phyloP scores from a whole-genome alignment of 1,284 basidiomycete species.

The Fistulina hepatica region DNA sequence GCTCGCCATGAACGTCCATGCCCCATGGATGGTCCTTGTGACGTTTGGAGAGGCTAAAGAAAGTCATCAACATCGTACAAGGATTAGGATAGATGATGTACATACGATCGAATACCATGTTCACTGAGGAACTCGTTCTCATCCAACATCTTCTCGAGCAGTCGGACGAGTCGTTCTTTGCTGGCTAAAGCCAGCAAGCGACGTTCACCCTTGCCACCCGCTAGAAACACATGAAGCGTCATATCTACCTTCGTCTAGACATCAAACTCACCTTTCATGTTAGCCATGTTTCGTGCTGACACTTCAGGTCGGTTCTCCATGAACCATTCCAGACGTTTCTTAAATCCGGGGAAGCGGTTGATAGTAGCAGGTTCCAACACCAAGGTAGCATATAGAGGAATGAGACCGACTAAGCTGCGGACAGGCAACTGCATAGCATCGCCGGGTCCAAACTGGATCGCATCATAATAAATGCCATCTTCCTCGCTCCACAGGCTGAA shows the following conservation, averaged over 20 bases:
- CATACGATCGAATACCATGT: constrained; percentile 89
- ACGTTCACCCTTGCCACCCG: constrained; percentile 75
- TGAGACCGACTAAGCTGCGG: constrained; percentile 88
- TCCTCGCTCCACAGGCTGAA: constrained; percentile 89
- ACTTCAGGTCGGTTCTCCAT: constrained; percentile 85
- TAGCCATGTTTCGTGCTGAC: constrained; percentile 89
- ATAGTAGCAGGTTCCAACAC: constrained; percentile 86
- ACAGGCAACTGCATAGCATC: constrained; percentile 84
- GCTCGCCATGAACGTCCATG: constrained; percentile 86
- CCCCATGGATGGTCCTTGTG: constrained; percentile 93
- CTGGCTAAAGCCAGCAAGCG: constrained; percentile 82
- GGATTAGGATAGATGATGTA: constrained; percentile 14
- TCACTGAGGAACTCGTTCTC: constrained; percentile 94
- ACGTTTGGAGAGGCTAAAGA: constrained; percentile 66
- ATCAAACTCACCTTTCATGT: constrained; percentile 63
- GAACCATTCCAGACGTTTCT: constrained; percentile 98
- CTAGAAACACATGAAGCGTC: constrained; percentile 31
- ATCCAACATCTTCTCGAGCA: constrained; percentile 94
- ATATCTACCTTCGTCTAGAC: constrained; percentile 7
- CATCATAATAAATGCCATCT: constrained; percentile 98
- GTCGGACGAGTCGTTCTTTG: constrained; percentile 81
- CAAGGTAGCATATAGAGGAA: constrained; percentile 90
- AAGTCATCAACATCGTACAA: neutral
- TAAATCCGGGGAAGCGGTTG: constrained; percentile 92
- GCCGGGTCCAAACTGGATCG: constrained; percentile 84